Evolutionary conservation across 1,284 basidiomycete species (phyloP).

Genomic region (Cystobasidiaceae sp.): DNA sequence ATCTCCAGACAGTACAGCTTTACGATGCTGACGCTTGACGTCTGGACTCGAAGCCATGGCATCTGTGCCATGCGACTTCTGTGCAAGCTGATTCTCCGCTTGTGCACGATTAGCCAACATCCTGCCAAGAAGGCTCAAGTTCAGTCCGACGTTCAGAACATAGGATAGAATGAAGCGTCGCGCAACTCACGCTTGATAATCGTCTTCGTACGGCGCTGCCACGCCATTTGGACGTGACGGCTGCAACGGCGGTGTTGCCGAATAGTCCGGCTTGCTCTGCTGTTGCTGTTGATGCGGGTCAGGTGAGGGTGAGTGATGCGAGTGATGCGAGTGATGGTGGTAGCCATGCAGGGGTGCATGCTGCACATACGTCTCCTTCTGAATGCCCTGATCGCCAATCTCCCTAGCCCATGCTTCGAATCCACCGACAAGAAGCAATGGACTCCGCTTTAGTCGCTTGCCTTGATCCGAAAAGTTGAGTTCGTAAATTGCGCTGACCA

Average conservation of each 20-base stretch:
- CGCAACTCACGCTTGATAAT: constrained; percentile 27
- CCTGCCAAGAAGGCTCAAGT: not conserved
- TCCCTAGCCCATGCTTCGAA: constrained; percentile 73
- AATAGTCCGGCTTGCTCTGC: too few species aligned
- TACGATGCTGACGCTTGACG: constrained; percentile 18
- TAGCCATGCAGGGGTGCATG: not conserved
- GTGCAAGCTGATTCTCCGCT: not conserved
- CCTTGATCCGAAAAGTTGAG: constrained; percentile 55
- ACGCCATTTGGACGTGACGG: not conserved
- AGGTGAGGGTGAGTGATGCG: not conserved
- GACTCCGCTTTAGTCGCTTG: constrained; percentile 68
- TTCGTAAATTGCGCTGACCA: constrained; percentile 67
- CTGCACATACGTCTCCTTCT: constrained; percentile 41
- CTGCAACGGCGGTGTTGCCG: constrained; percentile 10
- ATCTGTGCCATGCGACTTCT: not conserved
- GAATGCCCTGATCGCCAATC: constrained; percentile 54
- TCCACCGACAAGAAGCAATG: constrained; percentile 80
- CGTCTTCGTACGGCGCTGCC: not conserved
- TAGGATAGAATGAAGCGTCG: not conserved
- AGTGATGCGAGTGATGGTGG: not conserved
- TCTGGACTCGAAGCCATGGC: not conserved
- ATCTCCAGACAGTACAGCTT: constrained; percentile 27
- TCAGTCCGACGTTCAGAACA: not conserved
- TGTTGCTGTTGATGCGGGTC: not conserved
- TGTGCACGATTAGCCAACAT: constrained; percentile 26